These are phyloP conservation scores for Xylaria curta DNA, from an alignment of 495 filamentous ascomycete species.

Conservation along the genomic window DNA sequence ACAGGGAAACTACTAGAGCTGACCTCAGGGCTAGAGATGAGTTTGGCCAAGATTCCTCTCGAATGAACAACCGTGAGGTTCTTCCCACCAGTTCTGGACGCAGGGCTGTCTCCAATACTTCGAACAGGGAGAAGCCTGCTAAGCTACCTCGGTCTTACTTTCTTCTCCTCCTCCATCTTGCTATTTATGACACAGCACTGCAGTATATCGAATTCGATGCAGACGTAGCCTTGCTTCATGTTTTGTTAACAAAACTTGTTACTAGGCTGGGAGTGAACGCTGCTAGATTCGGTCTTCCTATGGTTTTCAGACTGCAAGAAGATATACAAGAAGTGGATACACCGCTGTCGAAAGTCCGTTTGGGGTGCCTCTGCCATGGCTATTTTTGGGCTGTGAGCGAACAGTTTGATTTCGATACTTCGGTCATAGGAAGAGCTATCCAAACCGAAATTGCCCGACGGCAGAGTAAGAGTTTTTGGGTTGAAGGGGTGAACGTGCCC, in stretches of 20 bases:
- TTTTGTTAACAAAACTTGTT: constrained; percentile 73
- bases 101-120: constrained; percentile 73
- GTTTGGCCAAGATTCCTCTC: constrained; percentile 47
- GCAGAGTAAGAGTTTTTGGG: constrained; percentile 75
- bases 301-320: constrained; percentile 87
- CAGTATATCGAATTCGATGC: constrained; percentile 71
- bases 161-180: constrained; percentile 82
- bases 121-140: constrained; percentile 60
- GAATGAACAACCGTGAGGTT: constrained; percentile 42
- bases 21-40: constrained; percentile 70
- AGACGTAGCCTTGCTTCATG: constrained; percentile 76
- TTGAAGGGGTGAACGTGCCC: constrained; percentile 72
- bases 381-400: constrained; percentile 83
- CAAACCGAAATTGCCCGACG: constrained; percentile 77
- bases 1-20: constrained; percentile 72
- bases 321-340: constrained; percentile 72
- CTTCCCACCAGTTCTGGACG: constrained; percentile 53
- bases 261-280: constrained; percentile 85
- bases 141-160: constrained; percentile 69
- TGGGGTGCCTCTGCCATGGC: constrained; percentile 84
- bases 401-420: constrained; percentile 76
- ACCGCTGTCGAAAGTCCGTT: constrained; percentile 69
- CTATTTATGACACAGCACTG: constrained; percentile 83
- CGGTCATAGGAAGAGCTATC: constrained; percentile 69
- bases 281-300: constrained; percentile 76